Base-by-base conservation (phyloP, 352 stramenopile genomes). In the Phytophthora meadii region DNA sequence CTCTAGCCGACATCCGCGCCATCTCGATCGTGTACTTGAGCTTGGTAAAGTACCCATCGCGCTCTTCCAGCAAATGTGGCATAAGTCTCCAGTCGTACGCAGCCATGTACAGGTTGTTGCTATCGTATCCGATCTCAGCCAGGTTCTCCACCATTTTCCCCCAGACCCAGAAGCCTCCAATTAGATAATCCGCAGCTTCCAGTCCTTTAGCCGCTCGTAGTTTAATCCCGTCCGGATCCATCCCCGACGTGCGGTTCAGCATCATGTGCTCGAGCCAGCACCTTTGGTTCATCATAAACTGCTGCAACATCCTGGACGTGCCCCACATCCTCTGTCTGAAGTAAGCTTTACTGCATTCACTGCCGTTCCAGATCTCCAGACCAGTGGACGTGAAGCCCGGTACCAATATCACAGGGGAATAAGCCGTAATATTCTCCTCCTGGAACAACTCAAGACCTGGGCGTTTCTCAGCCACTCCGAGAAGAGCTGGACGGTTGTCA, bases 91-190 rank as follows among this genome's bases (percentile, higher is more conserved):
- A 97, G 81, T 97, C 89, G 72, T 95, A 97, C 48, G 85, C 79
- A 9, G 82, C 81, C 82, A 94, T 93, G 68, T 83, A 90, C 79
- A 98, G 92, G 46, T 74, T 93, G 54, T 88, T 95, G 64, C 79
- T 89, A 81, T 98, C 95, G 63, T 98, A 98, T 45, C 94, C 94
- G 56, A 98, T 94, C 65, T 94, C 88, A 7, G 90, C 90, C 47
- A 97, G 63, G 63, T 95, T 96, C 70, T 96, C 84, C 60, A 97
- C 88, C 51, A 97, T 72, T 58, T 98, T 98, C 19, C 81, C 82
- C 93, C 93, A 99, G 34, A 99, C 94, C 94, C 93, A 98, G 79
- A 97, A 98, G 27, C 86, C 93, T 7, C 84, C 88, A 53, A 98
- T 96, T 47, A 99, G 84, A 60, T 97, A 98, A 65, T 98, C 96